Percentiles rank a stretch among this genome's conserved stretches.
These are phyloP conservation scores for Blastocystis hominis DNA, from an alignment of 352 stramenopile genomes.

Conservation along the genomic window DNA sequence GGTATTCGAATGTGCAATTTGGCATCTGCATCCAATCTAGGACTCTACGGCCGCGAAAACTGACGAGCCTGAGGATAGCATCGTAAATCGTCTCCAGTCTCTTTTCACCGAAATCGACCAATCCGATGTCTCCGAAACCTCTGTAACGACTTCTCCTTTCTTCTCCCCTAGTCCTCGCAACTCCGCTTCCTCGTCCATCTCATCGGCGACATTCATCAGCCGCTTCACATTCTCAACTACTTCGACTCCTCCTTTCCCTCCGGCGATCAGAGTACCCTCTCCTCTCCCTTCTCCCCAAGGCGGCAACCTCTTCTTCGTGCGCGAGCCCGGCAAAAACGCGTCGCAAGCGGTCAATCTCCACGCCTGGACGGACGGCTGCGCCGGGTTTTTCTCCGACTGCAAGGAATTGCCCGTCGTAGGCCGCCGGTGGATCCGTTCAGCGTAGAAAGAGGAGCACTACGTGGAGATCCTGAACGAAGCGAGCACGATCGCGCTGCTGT, in stretches of 20 bases:
- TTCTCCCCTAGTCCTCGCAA: background rate
- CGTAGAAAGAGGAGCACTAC: background rate
- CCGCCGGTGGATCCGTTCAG: background rate
- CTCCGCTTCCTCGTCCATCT: slow-evolving; percentile 30
- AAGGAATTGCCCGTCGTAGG: background rate
- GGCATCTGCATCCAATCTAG: background rate
- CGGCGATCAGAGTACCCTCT: background rate
- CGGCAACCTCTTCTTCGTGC: background rate
- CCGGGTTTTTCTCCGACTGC: background rate
- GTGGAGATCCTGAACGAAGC: background rate
- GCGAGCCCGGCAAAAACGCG: background rate
- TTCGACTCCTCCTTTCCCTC: background rate
- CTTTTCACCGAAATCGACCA: slow-evolving; percentile 19
- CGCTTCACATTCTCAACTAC: slow-evolving; percentile 22
- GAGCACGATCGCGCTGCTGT: background rate
- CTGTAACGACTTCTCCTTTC: background rate
- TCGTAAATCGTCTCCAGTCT: background rate
- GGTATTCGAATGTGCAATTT: background rate
- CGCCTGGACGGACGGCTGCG: background rate
- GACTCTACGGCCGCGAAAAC: background rate
- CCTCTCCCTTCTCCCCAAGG: background rate
- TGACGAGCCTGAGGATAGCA: background rate
- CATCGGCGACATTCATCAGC: slow-evolving; percentile 33
- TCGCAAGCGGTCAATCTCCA: background rate
- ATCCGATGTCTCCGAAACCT: background rate